Evolutionary conservation across 2,329 filamentous ascomycete species (phyloP), one percentile per base, ranked within the genome.

Genomic region (Neofusicoccum sp.): DNA sequence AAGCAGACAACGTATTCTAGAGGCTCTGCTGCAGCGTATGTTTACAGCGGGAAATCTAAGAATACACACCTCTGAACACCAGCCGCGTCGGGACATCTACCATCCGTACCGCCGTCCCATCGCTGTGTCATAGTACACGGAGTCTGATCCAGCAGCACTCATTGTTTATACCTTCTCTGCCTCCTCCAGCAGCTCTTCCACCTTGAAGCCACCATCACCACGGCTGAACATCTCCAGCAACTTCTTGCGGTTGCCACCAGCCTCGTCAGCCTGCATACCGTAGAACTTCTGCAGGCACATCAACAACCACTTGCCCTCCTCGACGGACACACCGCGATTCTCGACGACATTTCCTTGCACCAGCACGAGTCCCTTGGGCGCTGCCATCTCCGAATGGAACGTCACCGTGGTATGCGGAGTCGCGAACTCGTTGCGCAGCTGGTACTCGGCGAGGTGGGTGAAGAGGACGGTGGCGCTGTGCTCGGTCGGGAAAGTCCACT

Each of bases 221-320:
- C 80, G 83, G 0, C 85, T 89, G 76, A 99, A 99, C 84, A 89
- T 89, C 76, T 92, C 87, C 73, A 98, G 76, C 73, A 99, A 74
- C 76, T 84, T 84, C 72, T 84, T 86, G 66, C 83, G 82, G 6
- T 78, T 59, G 73, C 80, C 63, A 83, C 84, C 69, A 68, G 76
- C 80, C 62, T 73, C 77, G 70, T 82, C 86, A 81, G 66, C 86
- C 86, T 16, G 89, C 87, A 76, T 80, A 64, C 77, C 84, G 73
- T 99, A 99, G 77, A 99, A 99, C 73, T 92, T 88, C 81, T 99
- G 95, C 79, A 99, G 80, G 70, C 92, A 95, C 87, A 97, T 91
- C 56, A 96, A 82, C 70, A 99, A 79, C 89, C 91, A 97, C 77
- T 88, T 89, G n/a, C 90, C 93, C 73, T 97, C 90, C 60, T 93